Base-by-base conservation (phyloP, 192 early-diverging fungal genomes). In the Coemansia sp. region DNA sequence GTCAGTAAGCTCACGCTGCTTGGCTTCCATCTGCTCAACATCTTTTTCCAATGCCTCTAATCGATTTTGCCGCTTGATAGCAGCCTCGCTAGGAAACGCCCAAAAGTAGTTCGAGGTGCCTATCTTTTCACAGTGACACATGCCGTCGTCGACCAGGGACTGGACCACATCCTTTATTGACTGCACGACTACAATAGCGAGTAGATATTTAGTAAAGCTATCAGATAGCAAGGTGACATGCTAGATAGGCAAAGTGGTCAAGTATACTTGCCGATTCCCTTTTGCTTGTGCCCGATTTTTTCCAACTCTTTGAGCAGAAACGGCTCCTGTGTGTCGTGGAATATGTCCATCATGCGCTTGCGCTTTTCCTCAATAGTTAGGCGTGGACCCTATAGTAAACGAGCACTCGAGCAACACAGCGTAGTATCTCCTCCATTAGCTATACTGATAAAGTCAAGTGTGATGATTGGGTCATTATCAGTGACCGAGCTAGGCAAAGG, bases 61-160 rank as follows among this genome's bases (percentile, higher is more conserved):
- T 32, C 84, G 86, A 51, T 76, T 73, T 39, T 85, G 78, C 66
- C 85, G 81, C 36, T 73, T 72, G 27, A 84, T 64, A 1, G 82
- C 82, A 59, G 88, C 86, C 15, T 89, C 86, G 62, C 88, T 89
- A 4, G 93, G 93, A 69, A 93, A 96, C n/a, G 92, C 88, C 95
- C 95, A 96, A 70, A 81, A 96, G 69, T 91, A 96, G 69, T 96
- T 96, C 21, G 93, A 94, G 15, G 89, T 89, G 4, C 93, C 95
- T 59, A 96, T 94, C 75, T 94, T 96, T 64, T 96, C 95, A 23
- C 76, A 76, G 25, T 85, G 86, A 10, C 94, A 93, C 17, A 94
- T 67, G 21, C 84, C 85, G 77, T 96, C 95, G 69, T 92, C 89
- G 1, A 96, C 92, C 17, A 96, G 85, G 11, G 85, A 85, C 62